These are phyloP conservation scores for Cadophora sp. DNA, from an alignment of 2,329 filamentous ascomycete species.

Conservation along the genomic window DNA sequence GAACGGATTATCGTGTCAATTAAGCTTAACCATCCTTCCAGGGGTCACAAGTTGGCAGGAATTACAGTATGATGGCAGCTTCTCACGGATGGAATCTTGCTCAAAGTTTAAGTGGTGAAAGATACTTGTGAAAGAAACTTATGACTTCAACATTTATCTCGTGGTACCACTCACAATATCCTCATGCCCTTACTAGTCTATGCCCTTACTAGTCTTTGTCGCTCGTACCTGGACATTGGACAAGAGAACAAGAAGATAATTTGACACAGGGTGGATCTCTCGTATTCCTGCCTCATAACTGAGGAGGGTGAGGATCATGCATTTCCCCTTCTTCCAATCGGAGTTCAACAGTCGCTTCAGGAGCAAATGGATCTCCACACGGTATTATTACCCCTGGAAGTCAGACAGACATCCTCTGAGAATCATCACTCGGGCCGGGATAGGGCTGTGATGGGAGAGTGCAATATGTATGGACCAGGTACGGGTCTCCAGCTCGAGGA, in stretches of 20 bases:
- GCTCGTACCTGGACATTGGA: no score
- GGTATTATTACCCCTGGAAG: background rate
- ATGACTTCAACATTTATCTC: background rate
- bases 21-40: conserved; percentile 20
- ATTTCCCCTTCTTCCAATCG: background rate
- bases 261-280: conserved; percentile 6
- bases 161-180: no score
- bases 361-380: background rate
- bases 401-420: background rate
- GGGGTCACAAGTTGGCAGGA: background rate
- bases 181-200: no score
- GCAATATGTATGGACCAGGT: background rate
- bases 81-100: background rate
- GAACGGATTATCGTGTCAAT: conserved; percentile 13
- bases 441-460: background rate
- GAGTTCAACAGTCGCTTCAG: background rate
- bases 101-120: background rate
- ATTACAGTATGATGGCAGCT: no score
- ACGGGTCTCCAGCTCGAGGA: background rate
- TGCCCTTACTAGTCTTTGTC: no score
- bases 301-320: background rate
- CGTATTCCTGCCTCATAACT: background rate
- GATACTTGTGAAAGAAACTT: background rate
- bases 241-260: background rate
- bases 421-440: background rate